Percentiles rank a stretch among this genome's conserved stretches.
Evolutionary conservation across 306 rosid species (phyloP).

Genomic region (Malus sylvestris): DNA sequence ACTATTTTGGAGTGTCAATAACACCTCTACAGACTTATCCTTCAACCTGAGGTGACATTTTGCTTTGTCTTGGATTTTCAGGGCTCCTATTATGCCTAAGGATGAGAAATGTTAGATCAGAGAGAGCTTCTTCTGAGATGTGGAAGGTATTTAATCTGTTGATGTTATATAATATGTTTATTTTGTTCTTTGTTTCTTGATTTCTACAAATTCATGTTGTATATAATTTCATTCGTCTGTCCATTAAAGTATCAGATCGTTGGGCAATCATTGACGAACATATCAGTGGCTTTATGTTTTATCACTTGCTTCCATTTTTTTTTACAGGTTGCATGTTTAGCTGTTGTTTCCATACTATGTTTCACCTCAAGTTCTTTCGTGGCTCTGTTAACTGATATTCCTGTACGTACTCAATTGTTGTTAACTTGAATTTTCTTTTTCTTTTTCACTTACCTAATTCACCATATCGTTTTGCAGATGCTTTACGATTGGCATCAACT

Average conservation of each 20-base stretch:
- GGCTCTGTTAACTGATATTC: conserved; percentile 70
- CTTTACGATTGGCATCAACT: conserved; percentile 46
- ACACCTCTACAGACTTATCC: not conserved
- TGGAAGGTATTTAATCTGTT: conserved; percentile 49
- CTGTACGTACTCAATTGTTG: conserved; percentile 47
- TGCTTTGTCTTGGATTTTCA: conserved; percentile 10
- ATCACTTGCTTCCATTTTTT: not conserved
- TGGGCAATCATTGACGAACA: not conserved
- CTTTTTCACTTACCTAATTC: conserved; percentile 7
- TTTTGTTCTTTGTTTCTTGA: not conserved
- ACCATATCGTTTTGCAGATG: conserved; percentile 49
- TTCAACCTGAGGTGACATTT: not conserved
- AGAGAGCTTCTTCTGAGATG: conserved; percentile 78
- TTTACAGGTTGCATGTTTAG: conserved; percentile 84
- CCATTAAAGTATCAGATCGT: not conserved
- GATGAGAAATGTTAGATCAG: conserved; percentile 88
- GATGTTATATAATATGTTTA: not conserved
- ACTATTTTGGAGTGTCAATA: not conserved
- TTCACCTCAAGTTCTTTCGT: conserved; percentile 72
- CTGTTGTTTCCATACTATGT: conserved; percentile 69
- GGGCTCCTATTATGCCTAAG: conserved; percentile 73
- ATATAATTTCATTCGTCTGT: not conserved
- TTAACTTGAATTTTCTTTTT: conserved; percentile 5
- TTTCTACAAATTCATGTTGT: not conserved
- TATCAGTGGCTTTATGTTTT: not conserved